These are phyloP conservation scores for Adansonia madagascariensis DNA, from an alignment of 441 rosid genomes.

Conservation along the genomic window DNA sequence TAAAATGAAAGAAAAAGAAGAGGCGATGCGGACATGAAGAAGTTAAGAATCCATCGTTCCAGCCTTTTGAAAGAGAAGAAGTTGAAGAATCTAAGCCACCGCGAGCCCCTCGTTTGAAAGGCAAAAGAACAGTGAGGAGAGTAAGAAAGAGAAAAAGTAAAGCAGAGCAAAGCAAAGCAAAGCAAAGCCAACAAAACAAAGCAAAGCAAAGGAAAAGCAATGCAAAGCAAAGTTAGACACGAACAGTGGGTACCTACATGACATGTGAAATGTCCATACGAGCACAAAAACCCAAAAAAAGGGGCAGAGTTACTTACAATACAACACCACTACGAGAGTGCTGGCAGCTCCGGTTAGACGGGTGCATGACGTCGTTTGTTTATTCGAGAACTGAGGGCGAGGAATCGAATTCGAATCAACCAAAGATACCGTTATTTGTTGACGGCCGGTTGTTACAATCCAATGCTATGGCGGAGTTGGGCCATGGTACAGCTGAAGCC, in stretches of 20 bases:
- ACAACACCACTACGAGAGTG: background rate
- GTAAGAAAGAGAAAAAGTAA: background rate
- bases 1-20: background rate
- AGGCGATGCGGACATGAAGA: background rate
- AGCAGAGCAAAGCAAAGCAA: background rate
- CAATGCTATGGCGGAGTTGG: too few species aligned
- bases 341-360: background rate
- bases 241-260: background rate
- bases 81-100: conserved; percentile 8
- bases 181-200: background rate
- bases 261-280: background rate
- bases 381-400: background rate
- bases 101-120: background rate
- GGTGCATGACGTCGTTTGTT: background rate
- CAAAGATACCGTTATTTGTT: too few species aligned
- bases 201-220: background rate
- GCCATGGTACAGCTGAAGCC: too few species aligned
- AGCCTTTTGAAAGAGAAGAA: background rate
- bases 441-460: too few species aligned
- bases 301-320: background rate
- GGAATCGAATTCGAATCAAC: too few species aligned
- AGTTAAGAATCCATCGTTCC: conserved; percentile 9
- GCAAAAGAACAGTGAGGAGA: background rate
- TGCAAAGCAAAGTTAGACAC: background rate
- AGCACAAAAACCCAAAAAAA: background rate